Evolutionary conservation across 176 grass and related monocot species (phyloP).

Genomic region (Zizania latifolia): DNA sequence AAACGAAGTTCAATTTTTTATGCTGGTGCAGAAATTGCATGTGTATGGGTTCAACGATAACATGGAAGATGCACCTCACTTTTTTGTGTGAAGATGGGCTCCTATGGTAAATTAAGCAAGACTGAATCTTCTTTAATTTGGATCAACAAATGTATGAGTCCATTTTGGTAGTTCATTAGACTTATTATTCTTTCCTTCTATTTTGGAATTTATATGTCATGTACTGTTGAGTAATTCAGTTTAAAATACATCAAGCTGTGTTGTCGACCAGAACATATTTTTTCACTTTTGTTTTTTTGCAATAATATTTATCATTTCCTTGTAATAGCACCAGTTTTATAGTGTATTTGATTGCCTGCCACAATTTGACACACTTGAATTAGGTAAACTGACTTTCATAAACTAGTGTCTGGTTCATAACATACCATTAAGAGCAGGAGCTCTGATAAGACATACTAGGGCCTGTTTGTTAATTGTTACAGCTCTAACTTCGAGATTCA

Average conservation of each 20-base stretch:
- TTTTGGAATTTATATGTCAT: not conserved
- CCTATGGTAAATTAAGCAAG: slow-evolving; percentile 47
- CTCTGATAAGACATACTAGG: not conserved
- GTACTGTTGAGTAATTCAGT: not conserved
- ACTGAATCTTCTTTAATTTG: not conserved
- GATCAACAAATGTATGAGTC: not conserved
- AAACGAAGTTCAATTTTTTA: slow-evolving; percentile 1
- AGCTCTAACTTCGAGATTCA: too few relatives aligned
- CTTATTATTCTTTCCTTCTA: not conserved
- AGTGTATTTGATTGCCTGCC: not conserved
- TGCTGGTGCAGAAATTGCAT: slow-evolving; percentile 59
- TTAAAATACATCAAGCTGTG: not conserved
- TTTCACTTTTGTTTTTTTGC: not conserved
- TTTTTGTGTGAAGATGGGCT: slow-evolving; percentile 84
- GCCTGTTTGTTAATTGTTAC: too few relatives aligned
- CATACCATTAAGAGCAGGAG: not conserved
- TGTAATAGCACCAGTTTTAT: not conserved
- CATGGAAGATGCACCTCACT: slow-evolving; percentile 64
- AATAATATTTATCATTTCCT: not conserved
- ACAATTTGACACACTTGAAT: not conserved
- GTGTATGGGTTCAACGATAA: slow-evolving; percentile 68
- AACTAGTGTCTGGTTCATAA: not conserved
- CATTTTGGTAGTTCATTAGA: not conserved
- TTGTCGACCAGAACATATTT: not conserved
- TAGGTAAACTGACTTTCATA: not conserved